These are phyloP conservation scores for Nannizzia gypsea DNA, from an alignment of 2,329 filamentous ascomycete genomes.

Conservation along the genomic window DNA sequence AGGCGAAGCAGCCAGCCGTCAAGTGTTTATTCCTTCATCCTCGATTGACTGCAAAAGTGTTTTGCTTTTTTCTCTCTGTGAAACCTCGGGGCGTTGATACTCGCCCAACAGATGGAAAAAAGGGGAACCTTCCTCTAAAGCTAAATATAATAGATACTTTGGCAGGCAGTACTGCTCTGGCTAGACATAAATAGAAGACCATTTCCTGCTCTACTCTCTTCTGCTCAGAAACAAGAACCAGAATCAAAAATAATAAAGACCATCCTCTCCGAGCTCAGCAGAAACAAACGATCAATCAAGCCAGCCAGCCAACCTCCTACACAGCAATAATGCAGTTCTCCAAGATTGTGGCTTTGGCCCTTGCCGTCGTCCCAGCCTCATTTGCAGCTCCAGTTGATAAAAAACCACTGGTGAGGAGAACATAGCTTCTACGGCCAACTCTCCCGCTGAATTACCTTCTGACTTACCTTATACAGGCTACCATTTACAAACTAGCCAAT, in stretches of 20 bases:
- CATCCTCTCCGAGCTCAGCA: not conserved
- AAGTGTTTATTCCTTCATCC: too few relatives aligned
- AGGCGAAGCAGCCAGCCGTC: not conserved
- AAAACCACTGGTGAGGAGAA: not conserved
- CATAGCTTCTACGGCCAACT: not conserved
- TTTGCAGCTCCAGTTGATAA: not conserved
- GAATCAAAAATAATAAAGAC: not conserved
- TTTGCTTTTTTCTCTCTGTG: conserved; percentile 2
- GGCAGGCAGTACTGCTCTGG: not conserved
- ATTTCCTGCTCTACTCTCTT: not conserved
- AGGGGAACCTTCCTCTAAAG: too few relatives aligned
- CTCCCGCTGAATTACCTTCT: not conserved
- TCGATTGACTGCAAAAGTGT: not conserved
- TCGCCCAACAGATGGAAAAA: not conserved
- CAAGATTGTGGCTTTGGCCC: not conserved
- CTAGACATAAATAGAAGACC: not conserved
- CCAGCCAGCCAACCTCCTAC: not conserved
- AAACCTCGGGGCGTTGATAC: not conserved
- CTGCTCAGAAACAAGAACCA: not conserved
- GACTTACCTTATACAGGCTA: not conserved
- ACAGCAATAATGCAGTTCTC: not conserved
- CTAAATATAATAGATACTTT: not conserved
- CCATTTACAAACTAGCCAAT: conserved; percentile 1
- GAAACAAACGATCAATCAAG: too few relatives aligned
- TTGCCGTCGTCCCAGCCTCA: not conserved